These are phyloP conservation scores for Wickerhamiella slavikovae DNA, from an alignment of 805 yeast species.

Conservation along the genomic window DNA sequence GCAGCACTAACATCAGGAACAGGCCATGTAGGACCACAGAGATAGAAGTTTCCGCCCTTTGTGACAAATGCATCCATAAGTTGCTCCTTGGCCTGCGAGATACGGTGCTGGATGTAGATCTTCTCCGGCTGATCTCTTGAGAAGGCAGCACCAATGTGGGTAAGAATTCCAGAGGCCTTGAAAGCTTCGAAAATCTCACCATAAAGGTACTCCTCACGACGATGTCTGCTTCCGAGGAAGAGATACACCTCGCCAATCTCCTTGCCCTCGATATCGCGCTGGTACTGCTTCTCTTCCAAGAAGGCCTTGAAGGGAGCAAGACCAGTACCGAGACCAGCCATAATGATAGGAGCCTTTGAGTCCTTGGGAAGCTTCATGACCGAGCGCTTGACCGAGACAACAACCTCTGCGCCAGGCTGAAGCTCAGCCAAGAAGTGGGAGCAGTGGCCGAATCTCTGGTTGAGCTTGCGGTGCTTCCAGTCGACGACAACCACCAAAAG, in stretches of 20 bases:
- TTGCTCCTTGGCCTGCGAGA: slow-evolving; percentile 51
- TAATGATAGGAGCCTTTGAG: slow-evolving; percentile 73
- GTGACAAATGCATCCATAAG: slow-evolving; percentile 61
- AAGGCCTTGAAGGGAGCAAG: slow-evolving; percentile 97
- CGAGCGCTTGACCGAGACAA: slow-evolving; percentile 88
- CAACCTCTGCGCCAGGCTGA: slow-evolving; percentile 60
- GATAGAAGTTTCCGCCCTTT: slow-evolving; percentile 74
- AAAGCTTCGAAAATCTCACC: slow-evolving; percentile 97
- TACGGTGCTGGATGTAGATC: slow-evolving; percentile 86
- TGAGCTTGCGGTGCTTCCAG: slow-evolving; percentile 75
- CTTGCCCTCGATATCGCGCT: slow-evolving; percentile 66
- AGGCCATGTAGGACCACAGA: slow-evolving; percentile 99
- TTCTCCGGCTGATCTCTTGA: slow-evolving; percentile 93
- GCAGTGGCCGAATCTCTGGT: slow-evolving; percentile 82
- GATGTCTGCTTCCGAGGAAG: slow-evolving; percentile 86
- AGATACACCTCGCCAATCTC: slow-evolving; percentile 77
- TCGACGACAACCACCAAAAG: slow-evolving; percentile 87
- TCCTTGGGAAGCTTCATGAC: slow-evolving; percentile 89
- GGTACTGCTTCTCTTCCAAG: slow-evolving; percentile 88
- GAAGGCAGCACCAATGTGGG: slow-evolving; percentile 94
- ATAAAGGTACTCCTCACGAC: slow-evolving; percentile 81
- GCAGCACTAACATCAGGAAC: slow-evolving; percentile 92
- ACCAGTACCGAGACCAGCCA: slow-evolving; percentile 97
- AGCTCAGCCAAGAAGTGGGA: slow-evolving; percentile 76
- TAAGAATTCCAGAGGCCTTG: slow-evolving; percentile 74